Base-by-base conservation (phyloP, 768 basidiomycete species). In the Fistulinella prunicolor region DNA sequence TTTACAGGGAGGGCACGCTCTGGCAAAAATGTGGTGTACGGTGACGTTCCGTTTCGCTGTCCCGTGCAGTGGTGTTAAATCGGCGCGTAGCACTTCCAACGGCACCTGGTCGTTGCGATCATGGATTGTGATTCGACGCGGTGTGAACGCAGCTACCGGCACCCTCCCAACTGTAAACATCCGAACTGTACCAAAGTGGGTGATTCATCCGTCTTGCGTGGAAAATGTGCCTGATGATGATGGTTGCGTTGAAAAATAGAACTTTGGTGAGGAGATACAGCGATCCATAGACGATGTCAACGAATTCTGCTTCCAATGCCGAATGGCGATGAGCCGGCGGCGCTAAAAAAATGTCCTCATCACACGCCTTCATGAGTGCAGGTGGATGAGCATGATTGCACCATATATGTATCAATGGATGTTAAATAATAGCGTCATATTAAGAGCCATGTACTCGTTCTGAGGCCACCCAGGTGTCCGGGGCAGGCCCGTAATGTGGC, bases 1-100 rank as follows among this genome's bases (percentile, higher is more conserved):
- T 49, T 49, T 49, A 46, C 64, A 88, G 87, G 50, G 79, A 87
- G 77, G 87, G 87, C 66, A 89, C 86, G 17, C 79, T 78, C 20
- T 89, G 86, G 86, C 68, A 72, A 46, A 76, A 73, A 50, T 89
- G 87, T 65, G 81, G 82, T 58, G 86, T 89, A 67, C 46, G 69
- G 55, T 63, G 47, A 67, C 26, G 14, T 43, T 46, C 39, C 14
- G 41, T 55, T 42, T 52, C 42, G 38, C 49, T 43, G 48, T 44
- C 10, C 5, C 17, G 4, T 26, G 17, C 21, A 38, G 21, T 46
- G 29, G 52, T 10, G 26, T 53, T 62, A 28, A 65, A 42, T 39
- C 20, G 10, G 42, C 22, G 28, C 13, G 9, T 51, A 89, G 87
- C 87, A 89, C 63, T 89, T 89, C 62, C 87, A 89, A 66, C 81